phyloP scores from a whole-genome alignment of 257 asterid genomes.

The Henckelia pumila region DNA sequence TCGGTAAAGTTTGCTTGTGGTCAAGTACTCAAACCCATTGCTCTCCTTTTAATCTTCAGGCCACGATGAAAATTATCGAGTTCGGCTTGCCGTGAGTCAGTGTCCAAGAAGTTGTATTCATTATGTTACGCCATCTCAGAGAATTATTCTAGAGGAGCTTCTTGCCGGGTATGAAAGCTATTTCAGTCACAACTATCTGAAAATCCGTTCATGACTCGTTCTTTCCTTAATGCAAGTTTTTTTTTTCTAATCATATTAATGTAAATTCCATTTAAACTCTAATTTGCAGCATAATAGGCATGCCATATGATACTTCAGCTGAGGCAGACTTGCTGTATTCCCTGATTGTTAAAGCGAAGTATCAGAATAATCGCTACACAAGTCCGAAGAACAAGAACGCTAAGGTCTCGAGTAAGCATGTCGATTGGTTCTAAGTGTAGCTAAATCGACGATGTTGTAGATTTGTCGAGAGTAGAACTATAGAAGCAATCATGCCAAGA shows the following conservation, averaged over 20 bases:
- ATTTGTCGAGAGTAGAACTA: not conserved
- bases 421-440: constrained; percentile 45
- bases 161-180: constrained; percentile 49
- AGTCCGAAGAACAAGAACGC: constrained; percentile 51
- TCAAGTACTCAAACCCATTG: not conserved
- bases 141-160: constrained; percentile 83
- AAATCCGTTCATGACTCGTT: not conserved
- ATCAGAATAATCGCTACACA: constrained; percentile 68
- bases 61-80: constrained; percentile 55
- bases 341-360: constrained; percentile 67
- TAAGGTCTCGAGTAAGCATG: constrained; percentile 49
- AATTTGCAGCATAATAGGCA: constrained; percentile 54
- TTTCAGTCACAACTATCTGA: not conserved
- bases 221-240: not conserved
- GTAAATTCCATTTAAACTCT: constrained; percentile 11
- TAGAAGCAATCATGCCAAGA: not conserved
- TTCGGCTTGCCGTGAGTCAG: constrained; percentile 71
- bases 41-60: constrained; percentile 36
- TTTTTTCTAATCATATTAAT: too few species aligned
- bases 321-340: constrained; percentile 77
- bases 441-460: not conserved
- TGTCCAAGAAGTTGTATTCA: constrained; percentile 90
- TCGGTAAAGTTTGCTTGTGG: not conserved
- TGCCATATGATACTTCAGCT: constrained; percentile 82
- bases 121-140: constrained; percentile 86